phyloP scores from a whole-genome alignment of 1,284 basidiomycete species.

The Omphalotus olearius region DNA sequence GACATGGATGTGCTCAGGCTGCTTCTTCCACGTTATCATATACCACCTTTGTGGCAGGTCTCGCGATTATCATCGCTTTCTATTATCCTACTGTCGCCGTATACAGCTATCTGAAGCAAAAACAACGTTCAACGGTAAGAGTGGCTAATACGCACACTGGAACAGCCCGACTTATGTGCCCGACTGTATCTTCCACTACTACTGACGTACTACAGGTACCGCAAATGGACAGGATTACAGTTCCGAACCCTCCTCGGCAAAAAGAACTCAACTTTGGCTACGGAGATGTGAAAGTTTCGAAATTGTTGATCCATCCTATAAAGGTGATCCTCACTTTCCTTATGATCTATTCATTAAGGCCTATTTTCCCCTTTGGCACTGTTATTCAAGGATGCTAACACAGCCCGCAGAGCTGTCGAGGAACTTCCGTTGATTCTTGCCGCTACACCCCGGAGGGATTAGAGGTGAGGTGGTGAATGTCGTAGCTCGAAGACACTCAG shows the following conservation, averaged over 20 bases:
- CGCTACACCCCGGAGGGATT: slow-evolving; percentile 60
- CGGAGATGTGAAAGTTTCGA: slow-evolving; percentile 46
- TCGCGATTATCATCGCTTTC: no score
- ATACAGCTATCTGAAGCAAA: no score
- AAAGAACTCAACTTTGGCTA: slow-evolving; percentile 21
- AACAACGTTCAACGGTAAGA: no score
- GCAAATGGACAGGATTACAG: no score
- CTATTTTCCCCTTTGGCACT: no score
- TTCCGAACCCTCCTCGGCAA: not conserved
- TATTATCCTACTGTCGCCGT: no score
- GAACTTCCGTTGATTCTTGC: slow-evolving; percentile 51
- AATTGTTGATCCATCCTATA: slow-evolving; percentile 65
- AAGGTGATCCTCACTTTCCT: slow-evolving; percentile 35
- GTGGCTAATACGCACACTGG: no score
- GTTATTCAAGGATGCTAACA: no score
- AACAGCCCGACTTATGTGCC: no score
- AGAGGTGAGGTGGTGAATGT: slow-evolving; percentile 40
- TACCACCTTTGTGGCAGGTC: not conserved
- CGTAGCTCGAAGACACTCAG: not conserved
- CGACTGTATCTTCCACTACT: no score
- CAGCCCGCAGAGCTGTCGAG: slow-evolving; percentile 51
- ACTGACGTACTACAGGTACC: no score
- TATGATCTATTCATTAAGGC: no score
- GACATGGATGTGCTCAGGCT: not conserved
- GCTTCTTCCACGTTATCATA: not conserved